These are phyloP conservation scores for Corymbia maculata DNA, from an alignment of 345 rosid genomes.

Conservation along the genomic window DNA sequence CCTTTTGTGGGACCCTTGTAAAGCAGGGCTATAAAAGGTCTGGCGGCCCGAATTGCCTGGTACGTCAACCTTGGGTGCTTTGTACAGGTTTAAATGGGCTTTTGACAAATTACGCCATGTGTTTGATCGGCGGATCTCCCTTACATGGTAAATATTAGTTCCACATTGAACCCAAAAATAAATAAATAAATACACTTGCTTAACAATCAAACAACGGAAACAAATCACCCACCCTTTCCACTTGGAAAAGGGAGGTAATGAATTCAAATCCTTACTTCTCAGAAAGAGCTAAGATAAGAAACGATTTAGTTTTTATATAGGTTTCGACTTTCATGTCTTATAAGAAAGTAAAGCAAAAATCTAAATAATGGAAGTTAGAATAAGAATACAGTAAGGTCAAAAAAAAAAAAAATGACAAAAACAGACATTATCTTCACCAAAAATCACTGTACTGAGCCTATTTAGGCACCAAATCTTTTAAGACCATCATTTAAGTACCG, in stretches of 20 bases:
- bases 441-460: neutral
- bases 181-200: no score
- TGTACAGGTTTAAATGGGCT: no score
- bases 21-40: neutral
- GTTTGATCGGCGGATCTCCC: neutral
- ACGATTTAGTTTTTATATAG: no score
- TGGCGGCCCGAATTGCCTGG: neutral
- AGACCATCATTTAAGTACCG: neutral
- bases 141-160: neutral
- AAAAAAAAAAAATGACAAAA: neutral
- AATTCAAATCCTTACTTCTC: no score
- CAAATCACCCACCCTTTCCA: no score
- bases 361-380: no score
- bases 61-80: neutral
- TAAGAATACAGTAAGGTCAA: no score
- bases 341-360: no score
- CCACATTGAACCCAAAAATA: neutral
- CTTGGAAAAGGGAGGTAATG: no score
- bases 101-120: fast-evolving
- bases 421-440: neutral
- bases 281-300: no score
- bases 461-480: fast-evolving
- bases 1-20: neutral
- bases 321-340: no score
- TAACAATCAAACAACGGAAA: no score